Base-by-base conservation (phyloP, 768 basidiomycete genomes). In the Russula dissimulans region DNA sequence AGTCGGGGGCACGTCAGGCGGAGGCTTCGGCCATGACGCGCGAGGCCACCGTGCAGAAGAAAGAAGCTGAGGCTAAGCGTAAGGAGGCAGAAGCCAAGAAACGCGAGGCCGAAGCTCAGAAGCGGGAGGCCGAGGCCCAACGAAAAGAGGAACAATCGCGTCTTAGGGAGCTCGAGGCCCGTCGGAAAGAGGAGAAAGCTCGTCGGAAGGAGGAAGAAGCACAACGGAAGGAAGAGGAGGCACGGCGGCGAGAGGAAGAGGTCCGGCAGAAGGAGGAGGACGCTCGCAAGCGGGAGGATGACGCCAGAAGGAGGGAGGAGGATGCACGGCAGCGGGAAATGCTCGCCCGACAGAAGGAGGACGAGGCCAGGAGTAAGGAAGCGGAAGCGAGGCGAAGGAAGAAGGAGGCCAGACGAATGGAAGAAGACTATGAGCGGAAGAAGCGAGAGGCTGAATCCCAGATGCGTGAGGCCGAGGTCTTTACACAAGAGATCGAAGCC, bases 201-300 rank as follows among this genome's bases (percentile, higher is more conserved):
- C 69, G 67, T 64, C 56, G 66, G 69, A 66, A 57, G 67, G 52
- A 69, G 64, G 71, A 72, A 39, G 74, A 74, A 10, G 75, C 70
- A 14, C 69, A 44, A 34, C 66, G 63, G 48, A 72, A 69, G 3
- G 70, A 72, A 34, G 67, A 70, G 45, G 70, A 69, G 9, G 66
- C 69, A 5, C 64, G 44, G 46, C 60, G 39, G 49, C 71, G 68
- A 5, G 70, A 72, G 44, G 67, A 69, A 56, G 70, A 70, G n/a
- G 64, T 69, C 6, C 64, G 51, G 56, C 59, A 50, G 54, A 66
- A 58, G 39, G 73, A 75, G 55, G 71, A 71, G 41, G 71, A 72
- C 3, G 57, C 72, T 39, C 69, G 66, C 62, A 70, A 58, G 66
- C 73, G 66, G 49, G 76, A 71, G 26, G 75, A 75, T 14, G 77